Evolutionary conservation across 129 eudicot species (phyloP).

Genomic region (Saussurea involucrata): DNA sequence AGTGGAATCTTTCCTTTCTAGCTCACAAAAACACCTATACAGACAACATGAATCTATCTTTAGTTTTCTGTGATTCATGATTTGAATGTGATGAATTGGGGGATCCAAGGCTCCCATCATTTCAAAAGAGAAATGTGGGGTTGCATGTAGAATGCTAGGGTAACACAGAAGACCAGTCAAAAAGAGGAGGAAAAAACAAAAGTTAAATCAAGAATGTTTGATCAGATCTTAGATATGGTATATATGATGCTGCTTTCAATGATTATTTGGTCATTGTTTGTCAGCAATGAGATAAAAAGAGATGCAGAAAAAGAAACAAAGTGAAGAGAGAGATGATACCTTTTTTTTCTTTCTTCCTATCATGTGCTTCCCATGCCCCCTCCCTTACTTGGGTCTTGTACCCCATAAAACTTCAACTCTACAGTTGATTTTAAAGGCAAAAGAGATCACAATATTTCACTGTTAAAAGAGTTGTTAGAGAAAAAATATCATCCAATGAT

Average conservation of each 20-base stretch:
- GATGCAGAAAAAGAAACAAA: constrained; percentile 34
- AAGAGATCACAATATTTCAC: neutral
- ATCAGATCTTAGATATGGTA: constrained; percentile 53
- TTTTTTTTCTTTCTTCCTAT: constrained; percentile 25
- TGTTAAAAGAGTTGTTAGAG: neutral
- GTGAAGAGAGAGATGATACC: constrained; percentile 16
- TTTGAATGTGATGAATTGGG: constrained; percentile 45
- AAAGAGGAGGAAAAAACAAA: constrained; percentile 41
- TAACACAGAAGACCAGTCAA: constrained; percentile 52
- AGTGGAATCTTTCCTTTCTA: constrained; percentile 33
- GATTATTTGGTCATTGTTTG: constrained; percentile 56
- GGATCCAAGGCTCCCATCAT: constrained; percentile 44
- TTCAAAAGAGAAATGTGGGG: constrained; percentile 31
- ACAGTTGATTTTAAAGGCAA: constrained; percentile 12
- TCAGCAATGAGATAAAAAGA: constrained; percentile 39
- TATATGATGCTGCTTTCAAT: constrained; percentile 67
- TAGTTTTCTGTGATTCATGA: constrained; percentile 24
- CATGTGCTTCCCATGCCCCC: constrained; percentile 32
- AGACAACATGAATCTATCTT: constrained; percentile 42
- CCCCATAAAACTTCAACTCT: constrained; percentile 25
- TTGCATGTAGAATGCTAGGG: constrained; percentile 24
- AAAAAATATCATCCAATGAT: neutral
- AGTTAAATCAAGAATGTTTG: constrained; percentile 52
- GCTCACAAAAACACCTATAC: constrained; percentile 29
- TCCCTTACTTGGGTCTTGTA: constrained; percentile 22